phyloP scores from a whole-genome alignment of 768 basidiomycete genomes.

The Dioszegia aurantiaca region DNA sequence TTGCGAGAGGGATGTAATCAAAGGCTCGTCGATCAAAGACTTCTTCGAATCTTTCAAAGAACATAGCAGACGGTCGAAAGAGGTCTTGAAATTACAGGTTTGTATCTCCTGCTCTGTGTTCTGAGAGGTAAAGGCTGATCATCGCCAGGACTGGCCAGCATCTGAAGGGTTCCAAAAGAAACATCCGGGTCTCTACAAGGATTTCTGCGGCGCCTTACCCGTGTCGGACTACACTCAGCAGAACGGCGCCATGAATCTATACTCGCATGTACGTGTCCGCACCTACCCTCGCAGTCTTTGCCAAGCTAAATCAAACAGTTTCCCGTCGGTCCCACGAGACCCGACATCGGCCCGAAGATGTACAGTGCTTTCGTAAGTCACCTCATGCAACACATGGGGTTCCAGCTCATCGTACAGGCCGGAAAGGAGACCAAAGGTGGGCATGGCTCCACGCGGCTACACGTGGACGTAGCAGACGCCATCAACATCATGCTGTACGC shows the following conservation, averaged over 20 bases:
- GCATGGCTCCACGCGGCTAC: constrained; percentile 80
- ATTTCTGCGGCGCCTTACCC: constrained; percentile 78
- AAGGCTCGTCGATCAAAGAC: constrained; percentile 64
- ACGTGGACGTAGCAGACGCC: constrained; percentile 92
- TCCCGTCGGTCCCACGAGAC: constrained; percentile 30
- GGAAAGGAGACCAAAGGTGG: constrained; percentile 65
- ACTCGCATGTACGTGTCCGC: constrained; percentile 66
- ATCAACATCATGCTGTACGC: constrained; percentile 87
- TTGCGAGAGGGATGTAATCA: constrained; percentile 70
- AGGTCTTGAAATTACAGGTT: constrained; percentile 73
- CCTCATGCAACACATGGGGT: background rate
- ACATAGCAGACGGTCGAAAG: constrained; percentile 53
- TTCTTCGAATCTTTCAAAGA: constrained; percentile 79
- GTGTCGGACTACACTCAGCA: constrained; percentile 85
- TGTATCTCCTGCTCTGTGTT: constrained; percentile 1
- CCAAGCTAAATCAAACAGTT: constrained; percentile 15
- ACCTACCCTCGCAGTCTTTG: background rate
- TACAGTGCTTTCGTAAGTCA: constrained; percentile 71
- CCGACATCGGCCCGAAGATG: constrained; percentile 75
- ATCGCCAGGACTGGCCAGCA: constrained; percentile 89
- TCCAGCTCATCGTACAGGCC: constrained; percentile 51
- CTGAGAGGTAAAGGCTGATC: background rate
- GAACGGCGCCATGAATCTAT: constrained; percentile 83
- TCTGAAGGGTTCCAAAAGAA: constrained; percentile 76
- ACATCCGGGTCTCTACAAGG: constrained; percentile 80